Evolutionary conservation across 2,329 filamentous ascomycete genomes (phyloP), one percentile per base, ranked within the genome.

Genomic region (Aspergillus quadrilineatus): DNA sequence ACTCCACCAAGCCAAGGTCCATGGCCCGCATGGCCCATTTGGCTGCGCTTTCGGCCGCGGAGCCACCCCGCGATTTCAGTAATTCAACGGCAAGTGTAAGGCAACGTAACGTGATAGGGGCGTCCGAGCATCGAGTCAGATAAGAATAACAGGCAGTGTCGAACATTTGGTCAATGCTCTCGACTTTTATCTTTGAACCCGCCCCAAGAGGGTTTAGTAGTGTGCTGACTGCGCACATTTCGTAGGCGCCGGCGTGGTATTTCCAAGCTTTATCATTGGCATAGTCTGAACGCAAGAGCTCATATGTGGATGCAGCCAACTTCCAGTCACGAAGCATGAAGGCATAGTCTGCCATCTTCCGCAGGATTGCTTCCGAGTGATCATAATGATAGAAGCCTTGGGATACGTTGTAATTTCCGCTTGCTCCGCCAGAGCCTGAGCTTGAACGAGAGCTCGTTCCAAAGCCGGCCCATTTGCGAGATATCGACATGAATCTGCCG

Each of bases 261-360:
- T 86, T 90, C 94, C 94, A 99, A 1, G 94, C 95, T 73, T 97
- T 97, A 71, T 97, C 92, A 69, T 94, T 94, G 68, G 86, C 87
- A 72, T 93, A 99, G 71, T 99, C 95, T 6, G 87, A 84, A 52
- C 91, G 85, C 7, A 99, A 77, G 4, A 99, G 82, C 56, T 99
- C 93, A 70, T 97, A 99, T 0, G 90, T 96, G 10, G 89, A 92
- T 65, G 94, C 85, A 8, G 94, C 90, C 36, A 99, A 79, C 73
- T 95, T 97, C 86, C 89, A 99, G 73, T 99, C 95, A 32, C 94
- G 85, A 37, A 99, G 82, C 92, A 99, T 97, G 68, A 99, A 96
- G 9, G 92, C 88, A 74, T 93, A 97, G 71, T 99, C 94, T 43
- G 90, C 94, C 48, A 99, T 79, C 69, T 95, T 96, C 36, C 94